Base-by-base conservation (phyloP, 2,329 filamentous ascomycete genomes). In the Diaporthe batatas region DNA sequence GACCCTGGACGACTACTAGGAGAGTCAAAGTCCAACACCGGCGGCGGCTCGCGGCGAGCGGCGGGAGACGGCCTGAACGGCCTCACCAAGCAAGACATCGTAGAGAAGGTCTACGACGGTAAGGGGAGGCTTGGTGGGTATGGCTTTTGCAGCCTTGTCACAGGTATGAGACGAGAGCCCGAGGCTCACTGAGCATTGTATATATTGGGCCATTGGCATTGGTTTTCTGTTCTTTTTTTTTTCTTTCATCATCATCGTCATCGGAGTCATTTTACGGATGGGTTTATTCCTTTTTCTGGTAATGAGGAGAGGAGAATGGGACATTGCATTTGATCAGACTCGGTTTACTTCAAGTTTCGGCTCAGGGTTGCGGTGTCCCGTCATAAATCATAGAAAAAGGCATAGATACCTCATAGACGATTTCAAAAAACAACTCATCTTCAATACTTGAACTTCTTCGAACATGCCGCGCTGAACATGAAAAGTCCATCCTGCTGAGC, bases 391-490 rank as follows among this genome's bases (percentile, higher is more conserved):
- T 67, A 70, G 65, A 72, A 72, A 74, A 74, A 69, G 71, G 58
- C 44, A 72, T 74, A 68, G 73, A 74, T 74, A 72, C 70, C 70
- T 74, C 42, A 68, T 71, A 71, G 51, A 53, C 65, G 54, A 68
- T 71, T 71, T 71, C 68, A 57, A 70, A 65, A 53, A 53, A 14
- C 34, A 29, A 36, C 49, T 36, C 32, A 55, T 71, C 42, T 32
- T 67, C 62, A 53, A 25, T n/a, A 67, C 47, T 67, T 29, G 29
- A 36, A 29, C 32, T 12, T 51, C 6, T 39, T 14, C 16, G 10
- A 34, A 34, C 6, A 23, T 18, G 29, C 32, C 32, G 32, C 36
- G 5, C 10, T 53, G 62, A 25, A 53, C 2, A 21, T 39, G 21
- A 36, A 51, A 34, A 34, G 3, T 21, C 14, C 12, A 7, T 23